Evolutionary conservation across 2,329 filamentous ascomycete species (phyloP), one percentile per base, ranked within the genome.

Genomic region (Pyrenophora tritici-repentis): DNA sequence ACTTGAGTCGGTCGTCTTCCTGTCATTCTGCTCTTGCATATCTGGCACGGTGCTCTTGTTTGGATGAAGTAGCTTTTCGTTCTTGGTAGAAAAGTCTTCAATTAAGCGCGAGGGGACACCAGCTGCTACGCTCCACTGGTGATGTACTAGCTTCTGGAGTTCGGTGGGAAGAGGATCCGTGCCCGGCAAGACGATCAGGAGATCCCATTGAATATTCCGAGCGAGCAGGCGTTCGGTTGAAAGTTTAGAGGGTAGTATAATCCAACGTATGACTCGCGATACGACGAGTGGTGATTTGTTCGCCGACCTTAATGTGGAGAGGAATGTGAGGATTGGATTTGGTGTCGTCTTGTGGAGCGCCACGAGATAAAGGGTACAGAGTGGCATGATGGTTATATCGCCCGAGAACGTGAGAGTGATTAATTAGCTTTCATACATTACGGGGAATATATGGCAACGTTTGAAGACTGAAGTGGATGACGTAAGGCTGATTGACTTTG

Each of bases 291-390:
- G 78, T 18, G 69, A 68, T 20, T 74, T 22, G n/a, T 61, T 53
- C 14, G 68, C 52, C 1, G 56, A 54, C 20, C 61, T 62, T 42
- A 82, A 70, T 14, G 71, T 65, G 3, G 67, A 57, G 45, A 81
- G 67, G 67, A 79, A 81, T 22, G 67, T 59, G 3, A 71, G 47
- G 31, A 77, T 51, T 5, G 71, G 58, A 42, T 63, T 58, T 5
- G 72, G 60, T 33, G 67, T 60, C 16, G 75, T 61, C 20, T 67
- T 54, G 52, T 68, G 51, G 3, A 82, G 73, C 22, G 75, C 68
- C 39, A 82, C 55, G 49, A 82, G 75, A 58, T 79, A 70, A 39
- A 81, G 59, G 2, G 77, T 78, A 56, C 75, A 78, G 54, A 81
- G 71, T 44, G 79, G 79, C 79, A 82, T 82, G n/a, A 24, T 58